Conservation (phyloP, 2,329 filamentous ascomycete species). For the Pseudogymnoascus sp. region DNA sequence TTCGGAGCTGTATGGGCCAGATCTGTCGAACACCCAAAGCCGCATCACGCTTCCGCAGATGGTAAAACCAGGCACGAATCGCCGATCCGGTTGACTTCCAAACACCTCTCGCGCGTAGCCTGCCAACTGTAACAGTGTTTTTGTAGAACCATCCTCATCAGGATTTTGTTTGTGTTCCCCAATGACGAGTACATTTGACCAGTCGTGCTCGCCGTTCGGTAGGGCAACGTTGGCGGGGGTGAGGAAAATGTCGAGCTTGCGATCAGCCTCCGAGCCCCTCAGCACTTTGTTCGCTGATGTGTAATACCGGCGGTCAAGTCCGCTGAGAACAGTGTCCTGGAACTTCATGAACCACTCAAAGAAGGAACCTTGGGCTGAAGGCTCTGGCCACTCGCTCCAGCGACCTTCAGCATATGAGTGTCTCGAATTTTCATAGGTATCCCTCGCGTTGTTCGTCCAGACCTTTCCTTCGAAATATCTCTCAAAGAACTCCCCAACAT, state of each 20-base stretch:
- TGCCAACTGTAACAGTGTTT: constrained; percentile 22
- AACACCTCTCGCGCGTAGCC: constrained; percentile 25
- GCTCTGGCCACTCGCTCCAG: constrained; percentile 20
- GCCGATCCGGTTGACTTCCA: constrained; percentile 25
- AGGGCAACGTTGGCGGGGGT: constrained; percentile 14
- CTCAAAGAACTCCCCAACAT: constrained; percentile 21
- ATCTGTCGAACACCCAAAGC: constrained; percentile 30
- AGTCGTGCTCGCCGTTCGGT: constrained; percentile 17
- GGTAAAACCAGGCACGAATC: constrained; percentile 28
- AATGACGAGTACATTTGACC: constrained; percentile 21
- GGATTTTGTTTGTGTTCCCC: constrained; percentile 20
- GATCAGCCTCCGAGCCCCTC: constrained; percentile 20
- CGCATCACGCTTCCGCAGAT: constrained; percentile 24
- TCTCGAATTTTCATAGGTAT: constrained; percentile 21
- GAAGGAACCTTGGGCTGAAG: constrained; percentile 19
- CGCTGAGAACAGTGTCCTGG: constrained; percentile 17
- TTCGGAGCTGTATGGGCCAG: constrained; percentile 15
- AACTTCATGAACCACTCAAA: constrained; percentile 23
- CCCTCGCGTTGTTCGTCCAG: constrained; percentile 8
- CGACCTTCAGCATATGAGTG: constrained; percentile 19
- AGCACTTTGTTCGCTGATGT: constrained; percentile 23
- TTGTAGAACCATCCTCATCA: constrained; percentile 17
- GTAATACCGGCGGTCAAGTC: constrained; percentile 20
- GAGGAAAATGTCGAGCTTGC: constrained; percentile 23
- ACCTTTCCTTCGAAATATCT: constrained; percentile 7